Percentiles rank a stretch among this genome's conserved stretches.
Evolutionary conservation across 768 basidiomycete genomes (phyloP).

Genomic region (Calocybe gangraenosa): DNA sequence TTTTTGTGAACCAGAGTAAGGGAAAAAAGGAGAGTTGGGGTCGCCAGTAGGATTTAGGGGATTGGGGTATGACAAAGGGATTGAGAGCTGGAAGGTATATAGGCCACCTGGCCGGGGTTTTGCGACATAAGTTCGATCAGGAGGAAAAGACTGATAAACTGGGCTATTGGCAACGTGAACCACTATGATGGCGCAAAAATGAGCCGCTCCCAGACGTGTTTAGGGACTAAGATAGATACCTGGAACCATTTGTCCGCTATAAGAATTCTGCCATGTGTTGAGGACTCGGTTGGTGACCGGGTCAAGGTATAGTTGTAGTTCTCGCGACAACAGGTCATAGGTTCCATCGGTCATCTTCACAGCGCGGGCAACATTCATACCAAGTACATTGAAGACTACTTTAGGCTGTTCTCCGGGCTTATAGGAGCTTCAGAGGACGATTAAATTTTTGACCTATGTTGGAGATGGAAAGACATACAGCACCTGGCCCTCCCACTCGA

Average conservation of each 20-base stretch:
- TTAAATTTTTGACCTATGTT: too few species aligned
- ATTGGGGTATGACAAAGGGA: conserved; percentile 13
- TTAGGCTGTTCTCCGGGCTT: conserved; percentile 11
- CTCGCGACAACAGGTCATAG: conserved; percentile 10
- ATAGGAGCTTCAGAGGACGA: conserved; percentile 2
- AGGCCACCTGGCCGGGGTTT: conserved; percentile 5
- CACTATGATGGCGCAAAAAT: conserved; percentile 5
- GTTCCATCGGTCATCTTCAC: conserved; percentile 7
- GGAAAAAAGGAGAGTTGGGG: conserved; percentile 7
- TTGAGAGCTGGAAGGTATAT: conserved; percentile 7
- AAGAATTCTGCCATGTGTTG: conserved; percentile 10
- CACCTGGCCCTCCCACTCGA: neutral
- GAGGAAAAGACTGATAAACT: conserved; percentile 9
- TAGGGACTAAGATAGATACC: too few species aligned
- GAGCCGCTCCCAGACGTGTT: too few species aligned
- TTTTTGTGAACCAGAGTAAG: conserved; percentile 10
- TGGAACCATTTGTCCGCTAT: conserved; percentile 7
- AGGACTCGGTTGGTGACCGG: conserved; percentile 9
- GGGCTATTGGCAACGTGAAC: conserved; percentile 9
- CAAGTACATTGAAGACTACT: conserved; percentile 12
- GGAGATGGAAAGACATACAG: neutral
- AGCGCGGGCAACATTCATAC: conserved; percentile 12
- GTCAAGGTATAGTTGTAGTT: conserved; percentile 12
- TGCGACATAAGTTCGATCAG: conserved; percentile 1
- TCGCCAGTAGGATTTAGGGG: conserved; percentile 11